Base-by-base conservation (phyloP, 345 rosid genomes). In the Rhodamnia argentea region DNA sequence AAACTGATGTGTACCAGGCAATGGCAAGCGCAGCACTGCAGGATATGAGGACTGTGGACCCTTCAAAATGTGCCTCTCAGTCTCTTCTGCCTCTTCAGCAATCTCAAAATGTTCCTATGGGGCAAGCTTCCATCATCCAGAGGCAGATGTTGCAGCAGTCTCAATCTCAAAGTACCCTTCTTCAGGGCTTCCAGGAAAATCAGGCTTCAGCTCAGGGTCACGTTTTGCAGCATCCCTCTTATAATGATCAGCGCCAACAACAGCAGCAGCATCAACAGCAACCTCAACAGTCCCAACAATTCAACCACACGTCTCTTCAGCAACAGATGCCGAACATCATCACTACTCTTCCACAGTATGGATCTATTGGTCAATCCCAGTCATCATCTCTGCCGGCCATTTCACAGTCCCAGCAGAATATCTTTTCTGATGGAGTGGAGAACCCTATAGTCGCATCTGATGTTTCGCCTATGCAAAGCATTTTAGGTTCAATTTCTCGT, bases 1-100 rank as follows among this genome's bases (percentile, higher is more conserved):
- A 90, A 83, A 78, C 92, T 5, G 93, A 92, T 85, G 57, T 87
- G 24, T 90, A 92, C 86, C 92, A 92, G 86, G 91, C 91, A 26
- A 90, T 92, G 93, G 91, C 93, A 18, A 89, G 90, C 78, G 88
- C 93, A 85, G 93, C 93, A 52, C 89, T 90, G 76, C 92, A 90
- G 81, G 92, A 92, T 82, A 90, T 90, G 90, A 87, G 91, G 85
- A 27, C 89, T 10, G 89, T 88, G 88, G 91, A 89, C 64, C 86
- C 91, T 76, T 84, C 89, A 58, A 90, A 92, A 87, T 40, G 85
- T 51, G 88, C 89, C 13, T 51, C 93, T 42, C 89, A 85, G 55
- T 92, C 92, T 47, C 89, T 89, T 83, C 74, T 88, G 84, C 92
- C 84, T 83, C 86, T 92, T 86, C 92, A 84, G 53, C 92, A 90